Base-by-base conservation (phyloP, 306 rosid genomes). In the Citrullus mucosospermus region DNA sequence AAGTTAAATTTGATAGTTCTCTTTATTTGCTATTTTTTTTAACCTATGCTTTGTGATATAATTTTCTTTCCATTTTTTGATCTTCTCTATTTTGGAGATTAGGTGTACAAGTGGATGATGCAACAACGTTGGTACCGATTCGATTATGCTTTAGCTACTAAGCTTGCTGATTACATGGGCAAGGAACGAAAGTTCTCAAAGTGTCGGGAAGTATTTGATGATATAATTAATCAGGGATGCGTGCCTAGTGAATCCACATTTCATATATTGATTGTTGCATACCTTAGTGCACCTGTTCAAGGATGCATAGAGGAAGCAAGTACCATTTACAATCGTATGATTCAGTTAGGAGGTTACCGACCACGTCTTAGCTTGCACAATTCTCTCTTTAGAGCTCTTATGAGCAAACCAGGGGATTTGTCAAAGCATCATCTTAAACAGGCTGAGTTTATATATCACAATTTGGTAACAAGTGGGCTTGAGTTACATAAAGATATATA, bases 71-170 rank as follows among this genome's bases (percentile, higher is more conserved):
- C 9, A 41, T 6, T 41, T 74, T 17, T 18, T 46, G 13, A 1
- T 81, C 43, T 53, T 56, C 44, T 78, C 77, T 25, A 75, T 70
- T 55, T 80, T 9, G 32, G 51, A 30, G 43, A 59, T 56, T 34
- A 93, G 98, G 98, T 94, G 55, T 94, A 94, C 93, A 92, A 88
- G 86, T 94, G 98, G 97, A 92, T 88, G 97, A 86, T 94, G 96
- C 92, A 89, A 78, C 94, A 89, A 28, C 80, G 78, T 79, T 92
- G 98, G 97, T 88, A 88, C 71, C 85, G 82, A 34, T 94, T 94
- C 82, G 95, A 94, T 85, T 92, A 88, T 84, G 91, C 96, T 58
- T 96, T 94, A 80, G 87, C 91, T 78, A 92, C 98, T 60, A 88
- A 88, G 83, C 87, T 94, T 63, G 98, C 97, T 6, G 98, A 94